A percentile compares a stretch with the other conserved stretches of the same genome.
These are phyloP conservation scores for Aspergillus phoenicis DNA, from an alignment of 2,329 filamentous ascomycete genomes.

Conservation along the genomic window DNA sequence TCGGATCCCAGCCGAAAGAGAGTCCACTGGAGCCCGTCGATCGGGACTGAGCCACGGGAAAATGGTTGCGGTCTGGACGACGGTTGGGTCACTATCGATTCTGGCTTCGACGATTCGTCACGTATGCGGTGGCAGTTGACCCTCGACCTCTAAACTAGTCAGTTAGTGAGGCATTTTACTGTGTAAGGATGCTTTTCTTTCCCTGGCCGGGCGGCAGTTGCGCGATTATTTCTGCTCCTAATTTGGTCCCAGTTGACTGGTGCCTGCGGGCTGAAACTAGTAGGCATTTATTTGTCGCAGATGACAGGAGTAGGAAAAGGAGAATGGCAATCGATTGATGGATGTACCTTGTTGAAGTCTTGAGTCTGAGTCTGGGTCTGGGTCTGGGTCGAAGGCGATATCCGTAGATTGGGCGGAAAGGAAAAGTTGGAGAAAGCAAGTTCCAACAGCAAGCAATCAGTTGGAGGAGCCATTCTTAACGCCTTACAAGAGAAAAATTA, in stretches of 20 bases:
- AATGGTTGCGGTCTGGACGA: conserved; percentile 6
- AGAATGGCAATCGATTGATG: neutral
- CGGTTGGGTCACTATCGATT: neutral
- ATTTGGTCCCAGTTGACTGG: neutral
- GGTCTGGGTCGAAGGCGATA: neutral
- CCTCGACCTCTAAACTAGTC: neutral
- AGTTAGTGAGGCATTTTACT: conserved; percentile 4
- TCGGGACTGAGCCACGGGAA: conserved; percentile 6
- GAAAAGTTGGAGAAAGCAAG: no score
- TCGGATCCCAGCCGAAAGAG: conserved; percentile 8
- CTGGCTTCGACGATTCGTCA: neutral
- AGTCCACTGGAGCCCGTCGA: conserved; percentile 5
- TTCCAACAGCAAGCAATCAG: no score
- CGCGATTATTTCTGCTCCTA: conserved; percentile 3
- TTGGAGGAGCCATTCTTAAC: no score
- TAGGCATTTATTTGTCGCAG: neutral
- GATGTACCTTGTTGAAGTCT: neutral
- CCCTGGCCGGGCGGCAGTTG: neutral
- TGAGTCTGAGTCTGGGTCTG: neutral
- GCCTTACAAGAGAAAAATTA: no score
- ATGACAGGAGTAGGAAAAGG: neutral
- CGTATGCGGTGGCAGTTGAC: conserved; percentile 1
- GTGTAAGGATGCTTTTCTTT: neutral
- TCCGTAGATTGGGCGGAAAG: neutral
- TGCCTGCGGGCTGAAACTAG: conserved; percentile 1